Evolutionary conservation across 2,329 filamentous ascomycete species (phyloP).

Genomic region (Escovopsis weberi): DNA sequence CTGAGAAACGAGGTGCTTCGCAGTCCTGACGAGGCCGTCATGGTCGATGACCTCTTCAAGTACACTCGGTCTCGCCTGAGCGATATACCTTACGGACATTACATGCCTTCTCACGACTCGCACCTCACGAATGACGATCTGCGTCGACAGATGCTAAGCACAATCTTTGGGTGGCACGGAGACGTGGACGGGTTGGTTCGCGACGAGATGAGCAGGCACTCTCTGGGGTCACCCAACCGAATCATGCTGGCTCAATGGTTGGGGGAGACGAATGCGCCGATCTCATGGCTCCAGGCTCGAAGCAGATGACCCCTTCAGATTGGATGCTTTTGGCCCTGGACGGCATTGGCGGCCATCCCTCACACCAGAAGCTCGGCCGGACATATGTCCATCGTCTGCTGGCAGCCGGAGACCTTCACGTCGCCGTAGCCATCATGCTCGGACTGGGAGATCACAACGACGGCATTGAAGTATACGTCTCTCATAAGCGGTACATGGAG

Average conservation of each 20-base stretch:
- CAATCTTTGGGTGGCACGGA: slow-evolving; percentile 89
- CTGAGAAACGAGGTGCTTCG: slow-evolving; percentile 67
- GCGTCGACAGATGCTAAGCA: slow-evolving; percentile 76
- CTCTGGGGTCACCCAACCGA: slow-evolving; percentile 56
- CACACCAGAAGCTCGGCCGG: slow-evolving; percentile 80
- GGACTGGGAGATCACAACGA: slow-evolving; percentile 87
- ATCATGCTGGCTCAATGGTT: slow-evolving; percentile 89
- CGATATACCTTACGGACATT: slow-evolving; percentile 68
- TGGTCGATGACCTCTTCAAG: slow-evolving; percentile 69
- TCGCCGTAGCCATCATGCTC: slow-evolving; percentile 82
- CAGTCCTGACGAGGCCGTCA: slow-evolving; percentile 57
- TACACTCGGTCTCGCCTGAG: slow-evolving; percentile 67
- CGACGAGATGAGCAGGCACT: slow-evolving; percentile 69
- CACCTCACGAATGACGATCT: slow-evolving; percentile 64
- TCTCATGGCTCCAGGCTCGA: slow-evolving; percentile 62
- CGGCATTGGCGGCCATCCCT: slow-evolving; percentile 60
- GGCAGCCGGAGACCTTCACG: slow-evolving; percentile 80
- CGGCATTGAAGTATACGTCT: slow-evolving; percentile 91
- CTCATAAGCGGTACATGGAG: slow-evolving; percentile 83
- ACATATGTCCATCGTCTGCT: slow-evolving; percentile 83
- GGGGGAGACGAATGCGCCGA: slow-evolving; percentile 81
- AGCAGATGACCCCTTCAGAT: slow-evolving; percentile 83
- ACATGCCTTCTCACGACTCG: slow-evolving; percentile 40
- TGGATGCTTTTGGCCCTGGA: slow-evolving; percentile 95
- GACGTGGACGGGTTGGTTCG: slow-evolving; percentile 68